A percentile compares a stretch with the other conserved stretches of the same genome.
These are phyloP conservation scores for Apiospora saccharicola DNA, from an alignment of 2,329 filamentous ascomycete genomes.

Conservation along the genomic window DNA sequence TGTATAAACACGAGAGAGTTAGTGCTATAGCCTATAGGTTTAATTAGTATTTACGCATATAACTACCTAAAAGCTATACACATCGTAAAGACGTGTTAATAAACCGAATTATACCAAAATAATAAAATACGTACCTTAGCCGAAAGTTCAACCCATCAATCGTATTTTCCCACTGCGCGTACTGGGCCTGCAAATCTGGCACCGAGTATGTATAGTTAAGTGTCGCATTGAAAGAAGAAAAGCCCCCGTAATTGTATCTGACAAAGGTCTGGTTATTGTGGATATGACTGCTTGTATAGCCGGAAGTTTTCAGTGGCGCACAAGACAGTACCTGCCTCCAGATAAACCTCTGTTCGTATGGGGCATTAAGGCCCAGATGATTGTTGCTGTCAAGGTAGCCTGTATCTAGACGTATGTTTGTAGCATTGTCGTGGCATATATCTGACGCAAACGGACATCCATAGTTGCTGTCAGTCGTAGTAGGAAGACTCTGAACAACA, in stretches of 20 bases:
- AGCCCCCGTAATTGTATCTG: conserved; percentile 22
- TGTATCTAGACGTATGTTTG: conserved; percentile 20
- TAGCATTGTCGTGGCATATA: neutral
- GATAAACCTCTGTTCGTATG: neutral
- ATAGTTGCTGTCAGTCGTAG: neutral
- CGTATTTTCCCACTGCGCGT: neutral
- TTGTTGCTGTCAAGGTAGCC: conserved; percentile 23
- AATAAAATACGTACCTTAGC: neutral
- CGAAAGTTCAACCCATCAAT: neutral
- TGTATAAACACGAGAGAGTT: too few species aligned
- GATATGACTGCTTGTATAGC: neutral
- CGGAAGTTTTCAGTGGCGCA: conserved; percentile 19
- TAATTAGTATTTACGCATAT: neutral
- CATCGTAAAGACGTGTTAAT: too few species aligned
- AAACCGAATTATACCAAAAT: too few species aligned
- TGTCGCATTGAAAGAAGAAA: too few species aligned
- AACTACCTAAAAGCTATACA: too few species aligned
- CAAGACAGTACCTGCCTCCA: conserved; percentile 16
- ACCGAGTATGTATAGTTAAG: neutral
- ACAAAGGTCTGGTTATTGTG: neutral
- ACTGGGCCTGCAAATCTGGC: neutral
- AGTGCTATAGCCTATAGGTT: too few species aligned
- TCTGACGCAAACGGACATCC: conserved; percentile 10
- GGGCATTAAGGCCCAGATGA: conserved; percentile 25
- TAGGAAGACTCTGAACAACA: neutral